A percentile compares a stretch with the other conserved stretches of the same genome.
Evolutionary conservation across 805 yeast species (phyloP).

Genomic region (Ogataea ramenticola): DNA sequence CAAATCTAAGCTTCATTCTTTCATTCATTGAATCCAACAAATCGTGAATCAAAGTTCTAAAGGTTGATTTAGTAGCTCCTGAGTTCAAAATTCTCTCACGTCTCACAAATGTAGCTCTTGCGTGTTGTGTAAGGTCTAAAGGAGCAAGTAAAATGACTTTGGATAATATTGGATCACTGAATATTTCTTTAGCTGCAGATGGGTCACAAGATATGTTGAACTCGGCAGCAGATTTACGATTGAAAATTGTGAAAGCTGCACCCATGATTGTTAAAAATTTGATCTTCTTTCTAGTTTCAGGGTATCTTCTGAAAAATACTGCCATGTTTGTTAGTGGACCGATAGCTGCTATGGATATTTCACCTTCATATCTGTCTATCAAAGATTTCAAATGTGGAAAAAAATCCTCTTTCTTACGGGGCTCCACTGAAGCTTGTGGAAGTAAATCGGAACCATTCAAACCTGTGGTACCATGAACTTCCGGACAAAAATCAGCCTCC

Average conservation of each 20-base stretch:
- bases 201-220: constrained; percentile 76
- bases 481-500: constrained; percentile 44
- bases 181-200: constrained; percentile 55
- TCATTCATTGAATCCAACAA: constrained; percentile 44
- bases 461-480: constrained; percentile 70
- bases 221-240: constrained; percentile 43
- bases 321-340: constrained; percentile 77
- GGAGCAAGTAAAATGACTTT: constrained; percentile 53
- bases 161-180: constrained; percentile 39
- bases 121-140: constrained; percentile 63
- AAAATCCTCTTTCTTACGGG: constrained; percentile 12
- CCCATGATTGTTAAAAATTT: constrained; percentile 69
- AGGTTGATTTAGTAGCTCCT: constrained; percentile 27
- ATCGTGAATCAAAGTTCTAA: constrained; percentile 50
- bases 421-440: constrained; percentile 34
- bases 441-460: constrained; percentile 67
- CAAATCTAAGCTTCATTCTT: constrained; percentile 34
- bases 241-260: constrained; percentile 39
- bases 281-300: constrained; percentile 43
- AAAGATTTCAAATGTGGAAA: constrained; percentile 16
- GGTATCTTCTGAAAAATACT: constrained; percentile 43
- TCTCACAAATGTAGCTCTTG: constrained; percentile 40
- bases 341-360: constrained; percentile 59
- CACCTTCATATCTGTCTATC: constrained; percentile 30
- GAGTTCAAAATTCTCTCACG: constrained; percentile 32